Base-by-base conservation (phyloP, 2,329 filamentous ascomycete genomes). In the Fusarium oxysporum region DNA sequence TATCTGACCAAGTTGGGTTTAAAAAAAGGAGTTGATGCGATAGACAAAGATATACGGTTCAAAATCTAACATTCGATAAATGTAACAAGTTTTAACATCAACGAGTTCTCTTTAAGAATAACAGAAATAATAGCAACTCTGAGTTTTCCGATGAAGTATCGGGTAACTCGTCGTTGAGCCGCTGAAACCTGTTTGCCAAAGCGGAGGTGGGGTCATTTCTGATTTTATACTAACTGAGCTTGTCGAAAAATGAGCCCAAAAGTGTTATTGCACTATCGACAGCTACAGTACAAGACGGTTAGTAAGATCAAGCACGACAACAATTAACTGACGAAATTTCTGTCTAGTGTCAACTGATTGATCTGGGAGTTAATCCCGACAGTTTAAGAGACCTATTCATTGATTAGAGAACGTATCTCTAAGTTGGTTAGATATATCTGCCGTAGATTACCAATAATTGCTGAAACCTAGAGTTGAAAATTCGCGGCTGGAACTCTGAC, bases 181-280 rank as follows among this genome's bases (percentile, higher is more conserved):
- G 23, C 16, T 9, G 8, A 23, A n/a, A 10, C 17, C 10, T 19
- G 5, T 23, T 33, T 23, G 6, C 30, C 8, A 4, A n/a, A 8
- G n/a, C 7, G 12, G 8, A 8, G 16, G 30, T 50, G 21, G n/a
- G 3, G n/a, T 23, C 8, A 1, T 10, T 14, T 14, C 8, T 1
- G n/a, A 23, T 33, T 13, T 3, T 8, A 4, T n/a, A 33, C 47
- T 50, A 50, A 50, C 47, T 50, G 3, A 19, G 11, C 30, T 2
- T n/a, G 7, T 8, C 6, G 11, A 19, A 4, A 33, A 14, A 50
- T 23, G 0, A 3, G 8, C n/a, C 1, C 0, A 4, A 2, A 1
- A 14, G 47, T 14, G 47, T 19, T 50, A 50, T 33, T 13, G 12
- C 30, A n/a, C 47, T 50, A 50, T 50, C 4, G 13, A 1, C 19